Percentiles rank a stretch among this genome's conserved stretches.
phyloP scores from a whole-genome alignment of 495 filamentous ascomycete genomes.

The Durotheca rogersii region DNA sequence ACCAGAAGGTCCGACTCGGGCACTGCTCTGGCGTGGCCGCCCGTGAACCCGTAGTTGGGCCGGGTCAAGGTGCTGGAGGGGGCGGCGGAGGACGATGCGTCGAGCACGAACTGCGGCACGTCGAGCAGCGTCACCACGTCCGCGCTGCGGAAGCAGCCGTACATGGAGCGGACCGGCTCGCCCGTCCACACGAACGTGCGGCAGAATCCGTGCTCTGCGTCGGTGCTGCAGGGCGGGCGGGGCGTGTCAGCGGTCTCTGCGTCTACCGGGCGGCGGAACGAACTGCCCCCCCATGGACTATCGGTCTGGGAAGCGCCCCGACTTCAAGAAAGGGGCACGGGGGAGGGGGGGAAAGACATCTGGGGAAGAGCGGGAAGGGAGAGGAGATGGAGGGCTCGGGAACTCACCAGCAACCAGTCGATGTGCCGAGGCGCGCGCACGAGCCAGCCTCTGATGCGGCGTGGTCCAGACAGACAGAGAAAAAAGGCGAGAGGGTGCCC shows the following conservation, averaged over 20 bases:
- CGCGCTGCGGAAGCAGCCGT: slow-evolving; percentile 31
- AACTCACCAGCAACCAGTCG: slow-evolving; percentile 46
- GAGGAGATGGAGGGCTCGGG: neutral
- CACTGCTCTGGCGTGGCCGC: too few relatives aligned
- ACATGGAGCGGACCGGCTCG: slow-evolving; percentile 36
- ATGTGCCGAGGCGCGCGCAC: slow-evolving; percentile 21
- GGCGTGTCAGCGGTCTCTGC: slow-evolving; percentile 15
- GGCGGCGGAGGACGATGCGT: slow-evolving; percentile 18
- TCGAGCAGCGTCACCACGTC: slow-evolving; percentile 35
- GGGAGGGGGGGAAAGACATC: too few relatives aligned
- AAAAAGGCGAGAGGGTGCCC: slow-evolving; percentile 29
- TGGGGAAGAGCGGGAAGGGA: neutral
- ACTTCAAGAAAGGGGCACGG: too few relatives aligned
- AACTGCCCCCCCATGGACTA: too few relatives aligned
- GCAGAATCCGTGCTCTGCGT: slow-evolving; percentile 28
- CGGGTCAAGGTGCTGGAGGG: too few relatives aligned
- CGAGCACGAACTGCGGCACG: slow-evolving; percentile 34
- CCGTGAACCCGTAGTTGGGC: too few relatives aligned
- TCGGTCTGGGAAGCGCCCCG: too few relatives aligned
- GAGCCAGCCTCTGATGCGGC: slow-evolving; percentile 25
- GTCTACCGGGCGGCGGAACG: too few relatives aligned
- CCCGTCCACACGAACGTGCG: slow-evolving; percentile 42
- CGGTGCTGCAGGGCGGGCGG: slow-evolving; percentile 2
- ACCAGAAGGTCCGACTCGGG: too few relatives aligned
- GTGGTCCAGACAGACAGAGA: slow-evolving; percentile 39